Conservation (phyloP, 1,139 yeast species). For the Lodderomyces oxycetoniae region DNA sequence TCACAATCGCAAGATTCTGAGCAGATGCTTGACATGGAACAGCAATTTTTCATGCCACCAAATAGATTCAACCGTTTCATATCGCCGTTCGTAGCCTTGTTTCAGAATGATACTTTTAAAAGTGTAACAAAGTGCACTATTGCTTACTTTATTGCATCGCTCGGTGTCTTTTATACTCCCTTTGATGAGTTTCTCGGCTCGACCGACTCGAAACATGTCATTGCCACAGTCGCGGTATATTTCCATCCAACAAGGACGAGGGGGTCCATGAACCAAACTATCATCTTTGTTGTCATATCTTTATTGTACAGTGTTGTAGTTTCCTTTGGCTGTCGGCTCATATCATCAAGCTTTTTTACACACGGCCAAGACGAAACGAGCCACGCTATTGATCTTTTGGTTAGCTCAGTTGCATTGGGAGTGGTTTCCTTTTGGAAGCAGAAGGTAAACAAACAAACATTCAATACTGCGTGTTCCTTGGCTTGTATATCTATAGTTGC, state of each 20-base stretch:
- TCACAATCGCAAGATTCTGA: constrained; percentile 6
- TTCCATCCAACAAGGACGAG: constrained; percentile 78
- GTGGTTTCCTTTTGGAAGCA: constrained; percentile 67
- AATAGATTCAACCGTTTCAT: too few species aligned
- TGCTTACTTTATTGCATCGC: constrained; percentile 68
- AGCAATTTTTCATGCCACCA: too few species aligned
- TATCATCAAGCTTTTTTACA: constrained; percentile 46
- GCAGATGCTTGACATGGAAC: constrained; percentile 1
- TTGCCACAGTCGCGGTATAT: constrained; percentile 79
- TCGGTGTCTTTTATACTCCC: constrained; percentile 65
- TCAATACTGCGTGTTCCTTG: constrained; percentile 76
- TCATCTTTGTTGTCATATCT: constrained; percentile 55
- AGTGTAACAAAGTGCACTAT: constrained; percentile 60
- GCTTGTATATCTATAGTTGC: constrained; percentile 71
- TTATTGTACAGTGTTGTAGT: constrained; percentile 53
- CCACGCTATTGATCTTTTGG: constrained; percentile 51
- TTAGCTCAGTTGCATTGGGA: constrained; percentile 57
- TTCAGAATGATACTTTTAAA: constrained; percentile 17
- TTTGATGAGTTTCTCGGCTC: constrained; percentile 55
- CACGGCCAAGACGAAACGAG: constrained; percentile 49
- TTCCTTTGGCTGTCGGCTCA: constrained; percentile 50
- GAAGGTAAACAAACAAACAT: constrained; percentile 60
- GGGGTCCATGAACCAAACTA: constrained; percentile 77
- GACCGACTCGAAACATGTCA: constrained; percentile 74
- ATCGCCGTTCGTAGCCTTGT: too few species aligned